These are phyloP conservation scores for Bauhinia variegata DNA, from an alignment of 306 rosid species.

Conservation along the genomic window DNA sequence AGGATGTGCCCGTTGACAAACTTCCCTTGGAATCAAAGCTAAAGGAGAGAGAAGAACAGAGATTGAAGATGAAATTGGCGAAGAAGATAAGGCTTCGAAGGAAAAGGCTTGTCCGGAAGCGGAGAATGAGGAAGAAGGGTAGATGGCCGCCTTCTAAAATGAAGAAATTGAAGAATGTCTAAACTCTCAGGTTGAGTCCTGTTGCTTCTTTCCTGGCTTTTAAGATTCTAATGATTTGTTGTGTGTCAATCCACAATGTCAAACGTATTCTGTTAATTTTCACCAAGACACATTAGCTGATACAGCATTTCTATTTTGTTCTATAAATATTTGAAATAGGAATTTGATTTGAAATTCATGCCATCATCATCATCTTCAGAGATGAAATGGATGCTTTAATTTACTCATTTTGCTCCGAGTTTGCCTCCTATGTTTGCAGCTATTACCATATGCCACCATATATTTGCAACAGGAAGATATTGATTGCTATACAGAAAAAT, in stretches of 20 bases:
- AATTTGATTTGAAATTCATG: constrained; percentile 12
- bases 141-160: constrained; percentile 96
- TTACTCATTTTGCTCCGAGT: background rate
- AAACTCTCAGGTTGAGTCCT: constrained; percentile 57
- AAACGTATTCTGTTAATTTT: constrained; percentile 31
- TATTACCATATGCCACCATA: background rate
- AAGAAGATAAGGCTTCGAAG: constrained; percentile 84
- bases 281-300: constrained; percentile 12
- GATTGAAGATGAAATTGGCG: constrained; percentile 74
- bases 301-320: constrained; percentile 4
- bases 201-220: constrained; percentile 24
- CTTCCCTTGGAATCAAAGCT: constrained; percentile 87
- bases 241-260: constrained; percentile 1
- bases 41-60: constrained; percentile 74
- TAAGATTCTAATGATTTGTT: constrained; percentile 9
- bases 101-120: constrained; percentile 75
- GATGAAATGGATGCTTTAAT: constrained; percentile 7
- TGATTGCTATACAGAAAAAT: constrained; percentile 38
- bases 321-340: constrained; percentile 20
- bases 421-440: background rate
- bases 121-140: constrained; percentile 88
- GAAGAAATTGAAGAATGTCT: constrained; percentile 87
- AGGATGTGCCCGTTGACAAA: constrained; percentile 56
- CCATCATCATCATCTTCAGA: background rate
- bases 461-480: constrained; percentile 15